Conservation (phyloP, 1,284 basidiomycete genomes). For the Austroboletus niveus region DNA sequence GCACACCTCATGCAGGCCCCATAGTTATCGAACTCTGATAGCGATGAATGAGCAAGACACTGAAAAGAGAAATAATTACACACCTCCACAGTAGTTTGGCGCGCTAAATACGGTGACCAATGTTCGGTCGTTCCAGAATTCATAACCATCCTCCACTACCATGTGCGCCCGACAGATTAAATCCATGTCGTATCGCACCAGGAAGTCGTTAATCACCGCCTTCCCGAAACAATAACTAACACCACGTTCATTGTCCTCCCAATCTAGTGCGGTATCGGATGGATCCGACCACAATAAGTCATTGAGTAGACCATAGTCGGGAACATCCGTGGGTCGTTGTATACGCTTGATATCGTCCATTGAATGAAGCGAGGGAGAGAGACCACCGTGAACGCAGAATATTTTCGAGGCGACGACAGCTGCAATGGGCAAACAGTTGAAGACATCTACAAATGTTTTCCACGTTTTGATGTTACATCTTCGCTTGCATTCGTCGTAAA, state of each 20-base stretch:
- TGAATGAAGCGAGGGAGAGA: constrained; percentile 94
- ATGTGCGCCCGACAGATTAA: constrained; percentile 99
- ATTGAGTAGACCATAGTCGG: constrained; percentile 98
- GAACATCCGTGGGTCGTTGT: constrained; percentile 97
- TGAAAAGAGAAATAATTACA: constrained; percentile 9
- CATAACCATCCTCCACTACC: constrained; percentile 99
- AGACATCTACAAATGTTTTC: constrained; percentile 99
- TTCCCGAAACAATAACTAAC: constrained; percentile 99
- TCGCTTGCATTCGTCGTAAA: constrained; percentile 99
- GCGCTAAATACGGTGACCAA: constrained; percentile 99
- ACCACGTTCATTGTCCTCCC: constrained; percentile 99
- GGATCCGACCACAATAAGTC: constrained; percentile 99
- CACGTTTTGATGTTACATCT: constrained; percentile 99
- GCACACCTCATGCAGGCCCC: constrained; percentile 88
- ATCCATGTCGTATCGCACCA: constrained; percentile 95
- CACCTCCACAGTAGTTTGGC: constrained; percentile 96
- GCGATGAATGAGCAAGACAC: constrained; percentile 15
- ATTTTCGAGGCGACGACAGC: constrained; percentile 99
- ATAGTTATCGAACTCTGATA: constrained; percentile 93
- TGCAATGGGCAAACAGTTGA: constrained; percentile 98
- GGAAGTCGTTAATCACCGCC: constrained; percentile 94
- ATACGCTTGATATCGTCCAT: constrained; percentile 99
- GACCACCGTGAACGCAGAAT: constrained; percentile 98
- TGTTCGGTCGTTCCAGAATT: constrained; percentile 99
- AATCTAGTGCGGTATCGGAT: constrained; percentile 95